phyloP scores from a whole-genome alignment of 306 rosid genomes.

The Fragaria nilgerrensis region DNA sequence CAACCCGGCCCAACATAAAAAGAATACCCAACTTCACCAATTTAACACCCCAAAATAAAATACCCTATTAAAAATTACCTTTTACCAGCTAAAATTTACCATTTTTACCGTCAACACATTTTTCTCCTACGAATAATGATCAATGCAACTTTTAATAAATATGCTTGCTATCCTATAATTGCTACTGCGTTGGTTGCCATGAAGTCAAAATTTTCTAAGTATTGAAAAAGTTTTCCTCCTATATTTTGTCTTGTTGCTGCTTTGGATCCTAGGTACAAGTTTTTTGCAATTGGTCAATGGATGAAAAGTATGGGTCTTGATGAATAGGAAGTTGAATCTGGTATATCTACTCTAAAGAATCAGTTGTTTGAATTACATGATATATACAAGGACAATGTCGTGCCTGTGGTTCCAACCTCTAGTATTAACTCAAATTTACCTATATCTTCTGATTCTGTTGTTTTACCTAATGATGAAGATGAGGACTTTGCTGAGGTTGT shows the following conservation, averaged over 20 bases:
- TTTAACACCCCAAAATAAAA: too few relatives aligned
- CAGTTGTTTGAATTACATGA: neutral
- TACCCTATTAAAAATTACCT: too few relatives aligned
- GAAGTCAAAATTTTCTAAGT: too few relatives aligned
- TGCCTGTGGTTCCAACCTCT: neutral
- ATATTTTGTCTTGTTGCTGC: neutral
- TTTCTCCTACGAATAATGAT: too few relatives aligned
- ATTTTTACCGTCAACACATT: too few relatives aligned
- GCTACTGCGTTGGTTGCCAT: neutral
- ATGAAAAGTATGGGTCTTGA: neutral
- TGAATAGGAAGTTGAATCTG: too few relatives aligned
- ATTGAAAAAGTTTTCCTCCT: neutral
- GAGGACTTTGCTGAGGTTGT: neutral
- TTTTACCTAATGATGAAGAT: neutral
- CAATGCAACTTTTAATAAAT: neutral
- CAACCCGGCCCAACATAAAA: too few relatives aligned
- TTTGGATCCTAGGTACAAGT: neutral
- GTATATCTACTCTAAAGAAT: too few relatives aligned
- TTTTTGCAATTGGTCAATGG: neutral
- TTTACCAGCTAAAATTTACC: too few relatives aligned
- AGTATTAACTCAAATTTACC: neutral
- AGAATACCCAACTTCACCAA: too few relatives aligned
- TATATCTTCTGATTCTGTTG: neutral
- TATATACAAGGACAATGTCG: neutral
- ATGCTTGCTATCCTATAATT: neutral